Evolutionary conservation across 305 asterid species (phyloP).

Genomic region (Stenogyne calaminthoides): DNA sequence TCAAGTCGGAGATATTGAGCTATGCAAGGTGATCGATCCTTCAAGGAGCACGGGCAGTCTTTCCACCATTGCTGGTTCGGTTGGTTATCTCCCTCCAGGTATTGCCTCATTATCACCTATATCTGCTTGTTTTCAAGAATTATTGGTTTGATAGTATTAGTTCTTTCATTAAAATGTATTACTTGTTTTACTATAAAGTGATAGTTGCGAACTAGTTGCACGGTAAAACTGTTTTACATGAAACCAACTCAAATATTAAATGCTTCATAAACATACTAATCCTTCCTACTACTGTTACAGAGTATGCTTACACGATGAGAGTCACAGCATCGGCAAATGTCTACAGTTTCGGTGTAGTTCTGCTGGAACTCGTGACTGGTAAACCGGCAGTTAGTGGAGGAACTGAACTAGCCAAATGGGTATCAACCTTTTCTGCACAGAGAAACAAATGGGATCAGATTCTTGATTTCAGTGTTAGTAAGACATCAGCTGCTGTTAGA

Average conservation of each 20-base stretch:
- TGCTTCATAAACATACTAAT: not conserved
- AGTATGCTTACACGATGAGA: conserved; percentile 93
- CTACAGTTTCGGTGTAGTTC: conserved; percentile 80
- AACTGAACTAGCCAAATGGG: conserved; percentile 71
- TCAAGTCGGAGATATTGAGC: conserved; percentile 81
- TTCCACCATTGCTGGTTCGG: conserved; percentile 82
- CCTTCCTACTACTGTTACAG: conserved; percentile 40
- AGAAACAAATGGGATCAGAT: conserved; percentile 61
- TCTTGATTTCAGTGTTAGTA: conserved; percentile 62
- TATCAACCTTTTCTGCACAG: conserved; percentile 49
- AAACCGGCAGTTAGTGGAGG: conserved; percentile 82
- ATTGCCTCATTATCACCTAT: conserved; percentile 15
- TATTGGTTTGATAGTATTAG: no score
- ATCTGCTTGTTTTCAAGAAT: not conserved
- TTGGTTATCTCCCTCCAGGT: conserved; percentile 93
- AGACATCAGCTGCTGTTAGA: conserved; percentile 55
- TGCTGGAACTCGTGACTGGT: conserved; percentile 79
- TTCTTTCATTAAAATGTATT: no score
- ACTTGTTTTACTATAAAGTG: no score
- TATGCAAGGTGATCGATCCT: conserved; percentile 83
- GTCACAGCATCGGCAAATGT: conserved; percentile 81
- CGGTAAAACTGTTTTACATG: no score
- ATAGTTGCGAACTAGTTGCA: no score
- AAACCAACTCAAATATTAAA: not conserved
- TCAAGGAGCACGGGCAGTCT: conserved; percentile 77